phyloP scores from a whole-genome alignment of 192 early-diverging fungal species.

The Gaertneriomyces semiglobifer region DNA sequence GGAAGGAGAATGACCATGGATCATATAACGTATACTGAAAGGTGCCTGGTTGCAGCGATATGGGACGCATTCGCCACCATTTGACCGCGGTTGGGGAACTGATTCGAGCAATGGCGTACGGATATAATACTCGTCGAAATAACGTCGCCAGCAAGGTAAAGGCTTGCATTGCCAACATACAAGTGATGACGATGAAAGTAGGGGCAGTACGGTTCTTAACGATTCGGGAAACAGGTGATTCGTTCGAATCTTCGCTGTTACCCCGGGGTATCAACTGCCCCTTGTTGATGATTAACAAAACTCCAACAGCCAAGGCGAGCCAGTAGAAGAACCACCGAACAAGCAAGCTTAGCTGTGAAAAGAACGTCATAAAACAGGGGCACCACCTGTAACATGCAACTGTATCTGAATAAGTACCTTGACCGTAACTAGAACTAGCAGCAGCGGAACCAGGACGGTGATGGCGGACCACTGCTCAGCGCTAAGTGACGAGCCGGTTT shows the following conservation, averaged over 20 bases:
- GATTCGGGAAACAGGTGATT: neutral
- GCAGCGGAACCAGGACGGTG: neutral
- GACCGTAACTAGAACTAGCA: neutral
- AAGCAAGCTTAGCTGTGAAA: neutral
- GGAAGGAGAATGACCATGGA: constrained; percentile 3
- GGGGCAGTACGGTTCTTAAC: neutral
- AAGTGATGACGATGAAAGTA: neutral
- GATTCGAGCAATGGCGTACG: neutral
- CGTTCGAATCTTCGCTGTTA: neutral
- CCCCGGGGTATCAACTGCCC: neutral
- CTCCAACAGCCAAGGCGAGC: constrained; percentile 1
- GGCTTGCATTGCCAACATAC: neutral
- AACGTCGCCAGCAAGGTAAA: neutral
- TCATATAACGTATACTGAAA: constrained; percentile 8
- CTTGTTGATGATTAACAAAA: constrained; percentile 7
- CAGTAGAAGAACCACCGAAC: constrained; percentile 8
- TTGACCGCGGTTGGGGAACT: neutral
- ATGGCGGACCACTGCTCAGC: neutral
- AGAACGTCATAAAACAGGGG: neutral
- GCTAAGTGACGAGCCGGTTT: neutral
- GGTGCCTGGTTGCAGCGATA: constrained; percentile 1
- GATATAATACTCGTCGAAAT: neutral
- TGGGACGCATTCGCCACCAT: constrained; percentile 6
- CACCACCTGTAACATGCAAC: neutral
- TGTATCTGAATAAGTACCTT: neutral